Base-by-base conservation (phyloP, 2,329 filamentous ascomycete species). In the Colletotrichum sp. region DNA sequence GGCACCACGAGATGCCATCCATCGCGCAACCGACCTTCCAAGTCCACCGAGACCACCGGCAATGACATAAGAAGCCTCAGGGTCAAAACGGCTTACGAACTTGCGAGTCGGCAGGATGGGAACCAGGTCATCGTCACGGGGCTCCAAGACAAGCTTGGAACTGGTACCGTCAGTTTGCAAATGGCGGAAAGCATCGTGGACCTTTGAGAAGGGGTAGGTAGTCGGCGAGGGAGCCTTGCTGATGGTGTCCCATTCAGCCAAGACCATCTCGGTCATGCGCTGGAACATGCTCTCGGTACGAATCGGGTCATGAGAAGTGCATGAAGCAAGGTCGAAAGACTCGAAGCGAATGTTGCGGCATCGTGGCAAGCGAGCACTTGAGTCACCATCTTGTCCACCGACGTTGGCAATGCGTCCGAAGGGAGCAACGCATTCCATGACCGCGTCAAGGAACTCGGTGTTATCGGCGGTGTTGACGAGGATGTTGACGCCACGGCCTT, bases 391-490 rank as follows among this genome's bases (percentile, higher is more conserved):
- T 3, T 68, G 63, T 6, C 32, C 48, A 10, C 86, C 84, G 61
- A 89, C 83, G 70, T 90, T 87, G 10, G 90, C 79, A 67, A 90
- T 87, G 5, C 85, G 82, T 2, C 87, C 88, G 75, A 87, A 87
- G 4, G 81, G 82, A 32, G 85, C 85, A 16, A 90, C 79, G 69
- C 85, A 87, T 8, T 83, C 81, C 85, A 84, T 88, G 0, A 86
- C 84, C 36, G 85, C 84, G 2, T 82, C 81, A 2, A 88, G 77
- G 2, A 82, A 78, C 8, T 88, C 86, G 1, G 87, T 86, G 3
- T 84, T 78, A 3, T 84, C 78, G 1, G 88, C 80, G 0, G 86
- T 87, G 79, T 88, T 85, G 5, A 86, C 21, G 1, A 86, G 78
- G 0, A 85, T 70, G 26, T 86, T 81, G 2, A 86, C 81, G 2